Evolutionary conservation across 495 filamentous ascomycete species (phyloP).

Genomic region (Penicillium longicatenatum): DNA sequence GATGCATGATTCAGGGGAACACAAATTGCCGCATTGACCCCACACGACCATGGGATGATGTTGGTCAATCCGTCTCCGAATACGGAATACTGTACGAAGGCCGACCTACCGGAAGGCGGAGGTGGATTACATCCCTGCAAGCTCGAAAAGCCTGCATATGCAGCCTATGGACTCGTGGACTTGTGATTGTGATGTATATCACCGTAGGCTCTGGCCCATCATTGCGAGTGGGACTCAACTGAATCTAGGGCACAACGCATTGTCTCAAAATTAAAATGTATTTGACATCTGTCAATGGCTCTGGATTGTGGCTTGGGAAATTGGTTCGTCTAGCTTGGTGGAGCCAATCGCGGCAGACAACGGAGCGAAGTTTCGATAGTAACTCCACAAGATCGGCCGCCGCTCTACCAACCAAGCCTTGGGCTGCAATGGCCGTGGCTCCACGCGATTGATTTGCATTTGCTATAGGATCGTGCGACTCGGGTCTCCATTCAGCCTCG

Average conservation of each 20-base stretch:
- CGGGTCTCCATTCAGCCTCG: slow-evolving; percentile 5
- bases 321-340: not conserved
- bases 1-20: not conserved
- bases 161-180: not conserved
- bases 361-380: slow-evolving; percentile 9
- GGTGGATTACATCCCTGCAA: not conserved
- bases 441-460: slow-evolving; percentile 11
- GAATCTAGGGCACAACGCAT: not conserved
- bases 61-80: not conserved
- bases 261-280: not conserved
- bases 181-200: not conserved
- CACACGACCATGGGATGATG: slow-evolving; percentile 11
- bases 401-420: slow-evolving; percentile 5
- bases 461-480: slow-evolving; percentile 10
- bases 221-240: not conserved
- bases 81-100: not conserved
- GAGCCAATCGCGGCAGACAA: slow-evolving; percentile 11
- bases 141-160: not conserved
- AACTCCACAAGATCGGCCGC: slow-evolving; percentile 21
- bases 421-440: not conserved
- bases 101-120: not conserved
- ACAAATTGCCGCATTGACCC: slow-evolving; percentile 13
- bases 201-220: not conserved
- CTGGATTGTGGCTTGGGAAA: slow-evolving; percentile 7
- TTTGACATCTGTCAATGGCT: slow-evolving; percentile 16